Evolutionary conservation across 2,329 filamentous ascomycete genomes (phyloP).

Genomic region (Calonectria honghensis): DNA sequence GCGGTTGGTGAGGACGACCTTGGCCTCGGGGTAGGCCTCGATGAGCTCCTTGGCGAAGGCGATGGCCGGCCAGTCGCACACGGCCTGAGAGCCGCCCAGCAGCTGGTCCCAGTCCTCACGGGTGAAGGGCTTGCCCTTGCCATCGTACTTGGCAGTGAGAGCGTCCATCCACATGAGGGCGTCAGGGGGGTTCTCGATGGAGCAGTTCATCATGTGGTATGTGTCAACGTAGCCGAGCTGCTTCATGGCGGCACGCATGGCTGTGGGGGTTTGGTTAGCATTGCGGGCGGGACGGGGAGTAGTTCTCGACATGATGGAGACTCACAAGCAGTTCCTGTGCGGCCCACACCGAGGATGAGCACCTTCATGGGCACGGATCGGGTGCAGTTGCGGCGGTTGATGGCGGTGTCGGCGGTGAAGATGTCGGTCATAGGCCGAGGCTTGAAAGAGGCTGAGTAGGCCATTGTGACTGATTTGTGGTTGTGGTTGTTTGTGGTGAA

Average conservation of each 20-base stretch:
- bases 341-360: conserved; percentile 80
- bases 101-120: conserved; percentile 82
- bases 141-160: conserved; percentile 71
- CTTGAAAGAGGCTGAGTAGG: conserved; percentile 56
- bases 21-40: conserved; percentile 82
- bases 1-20: conserved; percentile 80
- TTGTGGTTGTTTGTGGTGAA: background rate
- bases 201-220: conserved; percentile 84
- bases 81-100: conserved; percentile 79
- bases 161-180: conserved; percentile 83
- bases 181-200: conserved; percentile 76
- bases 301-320: conserved; percentile 37
- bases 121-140: conserved; percentile 68
- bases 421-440: conserved; percentile 72
- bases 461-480: conserved; percentile 49
- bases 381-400: conserved; percentile 79
- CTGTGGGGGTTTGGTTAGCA: conserved; percentile 58
- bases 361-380: conserved; percentile 84
- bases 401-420: conserved; percentile 80
- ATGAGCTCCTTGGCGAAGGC: conserved; percentile 82
- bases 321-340: conserved; percentile 82
- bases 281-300: background rate
- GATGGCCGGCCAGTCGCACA: conserved; percentile 81
- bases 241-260: conserved; percentile 79
- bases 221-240: conserved; percentile 80